Percentiles rank a stretch among this genome's conserved stretches.
phyloP scores from a whole-genome alignment of 768 basidiomycete species.

The Leccinum aurantiacum region DNA sequence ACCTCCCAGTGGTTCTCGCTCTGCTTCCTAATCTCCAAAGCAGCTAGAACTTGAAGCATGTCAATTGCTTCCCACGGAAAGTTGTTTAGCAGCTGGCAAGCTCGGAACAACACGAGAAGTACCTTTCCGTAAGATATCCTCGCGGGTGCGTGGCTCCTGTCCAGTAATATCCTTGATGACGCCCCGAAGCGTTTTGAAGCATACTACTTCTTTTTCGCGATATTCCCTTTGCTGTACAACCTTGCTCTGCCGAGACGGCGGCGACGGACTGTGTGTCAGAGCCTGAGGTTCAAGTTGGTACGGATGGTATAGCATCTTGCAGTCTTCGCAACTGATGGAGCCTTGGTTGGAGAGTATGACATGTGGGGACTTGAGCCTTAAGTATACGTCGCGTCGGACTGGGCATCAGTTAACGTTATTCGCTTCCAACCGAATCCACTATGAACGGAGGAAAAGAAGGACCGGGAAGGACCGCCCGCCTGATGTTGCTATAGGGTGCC shows the following conservation, averaged over 20 bases:
- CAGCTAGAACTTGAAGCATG: slow-evolving; percentile 1
- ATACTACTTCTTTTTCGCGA: slow-evolving; percentile 23
- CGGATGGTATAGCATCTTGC: slow-evolving; percentile 1
- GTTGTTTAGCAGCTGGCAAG: slow-evolving; percentile 3
- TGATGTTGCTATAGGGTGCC: background rate
- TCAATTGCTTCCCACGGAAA: slow-evolving; percentile 6
- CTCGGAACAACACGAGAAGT: background rate
- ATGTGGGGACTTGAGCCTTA: background rate
- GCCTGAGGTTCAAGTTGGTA: background rate
- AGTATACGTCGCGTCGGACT: background rate
- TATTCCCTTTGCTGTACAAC: slow-evolving; percentile 19
- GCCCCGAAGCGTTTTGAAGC: slow-evolving; percentile 18
- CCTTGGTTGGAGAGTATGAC: background rate
- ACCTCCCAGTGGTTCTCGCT: background rate
- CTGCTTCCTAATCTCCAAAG: background rate
- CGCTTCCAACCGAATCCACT: background rate
- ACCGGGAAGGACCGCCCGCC: background rate
- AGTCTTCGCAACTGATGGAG: background rate
- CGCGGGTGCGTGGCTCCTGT: slow-evolving; percentile 14
- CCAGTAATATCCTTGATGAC: slow-evolving; percentile 15
- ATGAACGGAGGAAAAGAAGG: background rate
- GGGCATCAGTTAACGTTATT: background rate
- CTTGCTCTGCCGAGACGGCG: slow-evolving; percentile 13
- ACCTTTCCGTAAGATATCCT: slow-evolving; percentile 24
- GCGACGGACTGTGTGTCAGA: background rate